These are phyloP conservation scores for Russula brevipes DNA, from an alignment of 768 basidiomycete species.

Conservation along the genomic window DNA sequence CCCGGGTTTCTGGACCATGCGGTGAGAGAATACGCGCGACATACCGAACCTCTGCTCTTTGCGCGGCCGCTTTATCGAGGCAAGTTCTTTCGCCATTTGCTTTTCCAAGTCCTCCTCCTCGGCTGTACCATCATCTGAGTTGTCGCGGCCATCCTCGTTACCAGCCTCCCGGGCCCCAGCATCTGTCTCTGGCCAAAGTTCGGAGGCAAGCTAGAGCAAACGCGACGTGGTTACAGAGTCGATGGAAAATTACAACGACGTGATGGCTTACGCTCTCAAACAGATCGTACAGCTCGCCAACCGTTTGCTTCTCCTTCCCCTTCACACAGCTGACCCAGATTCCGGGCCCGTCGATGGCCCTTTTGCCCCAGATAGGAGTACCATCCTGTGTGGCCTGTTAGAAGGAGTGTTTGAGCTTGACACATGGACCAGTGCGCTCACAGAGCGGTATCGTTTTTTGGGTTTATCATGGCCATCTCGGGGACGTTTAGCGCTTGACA, in stretches of 20 bases:
- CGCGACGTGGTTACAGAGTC: background rate
- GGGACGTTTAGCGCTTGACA: constrained; percentile 8
- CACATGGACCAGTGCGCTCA: background rate
- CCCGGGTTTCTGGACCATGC: background rate
- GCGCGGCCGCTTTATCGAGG: constrained; percentile 61
- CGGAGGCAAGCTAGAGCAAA: constrained; percentile 51
- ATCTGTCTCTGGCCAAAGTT: constrained; percentile 56
- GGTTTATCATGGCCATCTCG: constrained; percentile 4
- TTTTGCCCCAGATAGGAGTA: constrained; percentile 59
- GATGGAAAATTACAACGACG: background rate
- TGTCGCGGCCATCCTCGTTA: constrained; percentile 25
- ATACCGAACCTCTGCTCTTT: constrained; percentile 61
- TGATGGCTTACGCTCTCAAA: constrained; percentile 60
- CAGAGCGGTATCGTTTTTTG: constrained; percentile 14
- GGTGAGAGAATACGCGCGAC: constrained; percentile 22
- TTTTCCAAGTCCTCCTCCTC: constrained; percentile 53
- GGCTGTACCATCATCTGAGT: constrained; percentile 33
- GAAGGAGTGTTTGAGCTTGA: background rate
- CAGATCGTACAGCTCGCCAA: constrained; percentile 72
- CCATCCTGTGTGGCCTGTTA: constrained; percentile 46
- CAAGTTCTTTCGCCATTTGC: constrained; percentile 67
- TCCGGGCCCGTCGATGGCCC: constrained; percentile 71
- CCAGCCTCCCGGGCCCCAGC: constrained; percentile 9
- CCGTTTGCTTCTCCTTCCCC: constrained; percentile 74
- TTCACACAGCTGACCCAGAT: constrained; percentile 83